Base-by-base conservation (phyloP, 208 protist species). In the Leishmania gerbilli region DNA sequence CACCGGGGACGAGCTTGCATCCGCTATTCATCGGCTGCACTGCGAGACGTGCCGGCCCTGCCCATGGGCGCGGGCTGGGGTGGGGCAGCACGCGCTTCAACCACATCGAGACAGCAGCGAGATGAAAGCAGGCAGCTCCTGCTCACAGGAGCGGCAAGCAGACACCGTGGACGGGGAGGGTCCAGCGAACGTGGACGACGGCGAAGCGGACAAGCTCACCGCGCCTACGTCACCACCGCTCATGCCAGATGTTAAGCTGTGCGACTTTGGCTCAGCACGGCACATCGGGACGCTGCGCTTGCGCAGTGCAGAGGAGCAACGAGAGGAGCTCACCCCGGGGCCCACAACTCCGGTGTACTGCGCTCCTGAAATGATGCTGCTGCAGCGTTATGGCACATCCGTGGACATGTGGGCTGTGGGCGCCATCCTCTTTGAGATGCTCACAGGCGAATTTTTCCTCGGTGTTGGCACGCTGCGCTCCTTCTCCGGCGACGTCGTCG, bases 291-390 rank as follows among this genome's bases (percentile, higher is more conserved):
- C 96, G 51, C 74, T 98, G n/a, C 93, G 97, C 56, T 97, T 93
- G 45, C 99, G 99, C 82, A 99, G 98, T 15, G 97, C 99, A 83
- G 99, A 99, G 86, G 98, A 98, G 82, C 98, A 79, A 42, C 77
- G 77, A 5, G 55, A 67, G 37, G 86, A 82, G 62, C 86, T 89
- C 47, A 89, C 86, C 13, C 82, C 82, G 40, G 77, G 79, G 1
- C 82, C 82, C 4, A 89, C 99, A 21, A 99, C 99, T 21, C 93
- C 99, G 19, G 98, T 96, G 92, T 99, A 99, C 84, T 91, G 96
- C 62, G 90, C 94, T 9, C 97, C 97, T 3, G 97, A 99, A 78
- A 89, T 98, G 74, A 87, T 98, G 74, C 84, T 95, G 37, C 84
- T 87, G n/a, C 84, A 88, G 51, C 82, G 81, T 53, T 96, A 97